Percentiles rank a stretch among this genome's conserved stretches.
Evolutionary conservation across 2,329 filamentous ascomycete species (phyloP).

Genomic region (Cladophialophora carrionii): DNA sequence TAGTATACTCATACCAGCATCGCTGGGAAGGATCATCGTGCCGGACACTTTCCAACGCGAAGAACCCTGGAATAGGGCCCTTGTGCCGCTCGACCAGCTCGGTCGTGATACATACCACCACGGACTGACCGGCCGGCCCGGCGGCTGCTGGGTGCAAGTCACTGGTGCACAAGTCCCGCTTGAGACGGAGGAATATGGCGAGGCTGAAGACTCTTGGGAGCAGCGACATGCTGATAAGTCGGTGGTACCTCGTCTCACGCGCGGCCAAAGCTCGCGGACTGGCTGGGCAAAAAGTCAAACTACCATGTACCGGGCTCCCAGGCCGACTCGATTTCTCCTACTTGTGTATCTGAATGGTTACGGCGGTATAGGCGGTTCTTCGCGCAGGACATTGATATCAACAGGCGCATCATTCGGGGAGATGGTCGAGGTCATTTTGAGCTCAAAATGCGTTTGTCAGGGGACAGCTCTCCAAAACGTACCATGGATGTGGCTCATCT

Average conservation of each 20-base stretch:
- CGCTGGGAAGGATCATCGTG: background rate
- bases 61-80: background rate
- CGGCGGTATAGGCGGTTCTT: background rate
- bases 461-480: background rate
- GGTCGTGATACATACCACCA: background rate
- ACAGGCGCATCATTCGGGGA: background rate
- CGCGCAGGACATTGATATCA: background rate
- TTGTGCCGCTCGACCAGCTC: background rate
- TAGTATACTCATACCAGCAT: background rate
- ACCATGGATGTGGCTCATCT: background rate
- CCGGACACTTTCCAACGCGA: background rate
- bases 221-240: background rate
- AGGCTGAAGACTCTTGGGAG: background rate
- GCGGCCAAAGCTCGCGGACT: background rate
- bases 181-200: background rate
- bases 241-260: background rate
- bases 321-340: too few species aligned
- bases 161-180: background rate
- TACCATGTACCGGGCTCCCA: too few species aligned
- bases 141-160: background rate
- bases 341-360: background rate
- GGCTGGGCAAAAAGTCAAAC: background rate
- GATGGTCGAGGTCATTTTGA: background rate
- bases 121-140: background rate
- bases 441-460: background rate